phyloP scores from a whole-genome alignment of 1,139 yeast genomes.

The Lodderomyces parapsilosis region DNA sequence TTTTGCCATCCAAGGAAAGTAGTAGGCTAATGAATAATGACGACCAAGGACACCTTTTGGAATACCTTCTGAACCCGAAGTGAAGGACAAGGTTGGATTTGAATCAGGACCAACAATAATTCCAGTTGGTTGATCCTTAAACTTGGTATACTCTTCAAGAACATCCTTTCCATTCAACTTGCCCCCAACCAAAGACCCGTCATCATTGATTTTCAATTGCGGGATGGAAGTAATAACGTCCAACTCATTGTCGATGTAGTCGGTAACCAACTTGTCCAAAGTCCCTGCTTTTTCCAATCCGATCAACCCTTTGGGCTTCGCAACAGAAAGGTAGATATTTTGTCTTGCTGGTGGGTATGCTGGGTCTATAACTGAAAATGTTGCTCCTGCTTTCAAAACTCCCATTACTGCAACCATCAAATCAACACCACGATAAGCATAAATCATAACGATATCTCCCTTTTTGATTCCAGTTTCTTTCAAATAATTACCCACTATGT shows the following conservation, averaged over 20 bases:
- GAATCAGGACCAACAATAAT: conserved; percentile 97
- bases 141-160: conserved; percentile 45
- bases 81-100: conserved; percentile 92
- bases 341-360: conserved; percentile 99
- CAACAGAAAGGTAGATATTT: conserved; percentile 86
- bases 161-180: conserved; percentile 39
- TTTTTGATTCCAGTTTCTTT: conserved; percentile 75
- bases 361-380: conserved; percentile 97
- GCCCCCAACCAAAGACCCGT: conserved; percentile 75
- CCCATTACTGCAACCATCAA: conserved; percentile 97
- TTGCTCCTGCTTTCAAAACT: conserved; percentile 96
- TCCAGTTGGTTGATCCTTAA: conserved; percentile 64
- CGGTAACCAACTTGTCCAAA: conserved; percentile 71
- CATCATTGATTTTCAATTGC: conserved; percentile 70
- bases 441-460: conserved; percentile 96
- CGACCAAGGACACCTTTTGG: conserved; percentile 99
- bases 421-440: conserved; percentile 97
- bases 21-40: conserved; percentile 93
- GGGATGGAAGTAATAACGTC: conserved; percentile 73
- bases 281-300: conserved; percentile 89
- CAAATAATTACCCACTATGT: conserved; percentile 86
- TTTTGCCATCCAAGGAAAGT: conserved; percentile 98
- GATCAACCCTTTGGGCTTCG: conserved; percentile 86
- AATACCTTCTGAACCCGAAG: conserved; percentile 98
- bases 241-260: conserved; percentile 70